Base-by-base conservation (phyloP, 305 asterid species). In the Solanum hybrid region DNA sequence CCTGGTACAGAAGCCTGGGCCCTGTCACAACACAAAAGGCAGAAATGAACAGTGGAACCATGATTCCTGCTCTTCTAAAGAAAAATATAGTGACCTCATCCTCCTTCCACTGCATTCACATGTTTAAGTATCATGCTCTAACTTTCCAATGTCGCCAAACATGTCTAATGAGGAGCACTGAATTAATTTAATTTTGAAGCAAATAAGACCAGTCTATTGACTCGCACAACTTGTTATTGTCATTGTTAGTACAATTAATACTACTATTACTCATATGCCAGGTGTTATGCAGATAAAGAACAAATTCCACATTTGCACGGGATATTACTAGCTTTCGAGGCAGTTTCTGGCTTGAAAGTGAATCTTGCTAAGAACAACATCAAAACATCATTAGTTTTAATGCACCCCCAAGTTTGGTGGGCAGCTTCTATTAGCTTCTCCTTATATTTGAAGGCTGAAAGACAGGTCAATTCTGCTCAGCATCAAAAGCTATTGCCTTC, bases 1-100 rank as follows among this genome's bases (percentile, higher is more conserved):
- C 95, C 96, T 39, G 96, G 98, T 91, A 97, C 88, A 64, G 97
- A 95, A 86, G 98, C 99, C 91, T 87, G 90, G 90, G 94, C 96
- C 94, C 99, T 97, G 95, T 90, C 87, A 88, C 73, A 79, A 81
- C 11, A 73, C 64, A 61, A 33, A 90, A 51, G 91, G 86, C 69
- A 35, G 36, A 28, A n/a, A 87, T 86, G 24, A 34, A 87, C 36
- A 91, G 39, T 9, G 87, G n/a, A 83, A 83, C 73, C 28, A 18
- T 28, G 73, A 78, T 35, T 35, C 83, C 31, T 22, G 31, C 20
- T 78, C 31, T 35, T 78, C 51, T 35, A 11, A 22, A 78, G 42
- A 18, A 78, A 78, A 78, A 78, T 22, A 78, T 35, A 78, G 85
- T 35, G 42, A 78, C 20, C 31, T 24, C 51, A 11, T 78, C 31